phyloP scores from a whole-genome alignment of 1,284 basidiomycete genomes.

The Rhodotorula glutinis region DNA sequence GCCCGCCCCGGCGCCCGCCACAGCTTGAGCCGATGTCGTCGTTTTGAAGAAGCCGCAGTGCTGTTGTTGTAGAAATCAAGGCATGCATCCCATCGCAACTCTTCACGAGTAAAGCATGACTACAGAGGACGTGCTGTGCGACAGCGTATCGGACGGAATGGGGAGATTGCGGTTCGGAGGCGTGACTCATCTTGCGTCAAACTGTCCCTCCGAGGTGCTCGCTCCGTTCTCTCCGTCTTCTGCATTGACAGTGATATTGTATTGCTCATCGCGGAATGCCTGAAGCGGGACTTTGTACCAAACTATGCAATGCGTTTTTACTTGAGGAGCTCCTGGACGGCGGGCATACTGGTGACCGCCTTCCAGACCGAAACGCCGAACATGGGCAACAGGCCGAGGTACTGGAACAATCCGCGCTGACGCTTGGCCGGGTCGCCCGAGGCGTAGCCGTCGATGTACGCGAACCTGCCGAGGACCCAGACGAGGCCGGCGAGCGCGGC shows the following conservation, averaged over 20 bases:
- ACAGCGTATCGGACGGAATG: too few species aligned
- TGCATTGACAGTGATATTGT: neutral
- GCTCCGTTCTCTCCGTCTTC: too few species aligned
- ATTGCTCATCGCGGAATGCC: neutral
- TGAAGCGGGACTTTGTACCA: too few species aligned
- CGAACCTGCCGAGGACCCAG: constrained; percentile 28
- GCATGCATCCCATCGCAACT: neutral
- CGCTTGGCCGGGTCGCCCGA: constrained; percentile 24
- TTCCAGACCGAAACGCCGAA: constrained; percentile 23
- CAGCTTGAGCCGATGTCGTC: neutral
- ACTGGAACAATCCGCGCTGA: constrained; percentile 15
- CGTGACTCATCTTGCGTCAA: too few species aligned
- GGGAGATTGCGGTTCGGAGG: too few species aligned
- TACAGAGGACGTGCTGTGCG: neutral
- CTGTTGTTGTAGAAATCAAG: neutral
- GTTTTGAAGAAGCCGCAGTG: neutral
- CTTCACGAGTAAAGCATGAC: neutral
- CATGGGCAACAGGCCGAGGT: constrained; percentile 22
- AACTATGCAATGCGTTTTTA: too few species aligned
- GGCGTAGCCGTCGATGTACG: constrained; percentile 30
- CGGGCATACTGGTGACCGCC: constrained; percentile 12
- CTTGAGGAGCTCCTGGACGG: constrained; percentile 9
- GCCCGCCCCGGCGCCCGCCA: neutral
- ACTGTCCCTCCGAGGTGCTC: too few species aligned
- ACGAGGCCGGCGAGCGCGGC: constrained; percentile 20